Evolutionary conservation across 225 moss, liverwort and hornwort genomes (phyloP).

Genomic region (Straminergon stramineum): DNA sequence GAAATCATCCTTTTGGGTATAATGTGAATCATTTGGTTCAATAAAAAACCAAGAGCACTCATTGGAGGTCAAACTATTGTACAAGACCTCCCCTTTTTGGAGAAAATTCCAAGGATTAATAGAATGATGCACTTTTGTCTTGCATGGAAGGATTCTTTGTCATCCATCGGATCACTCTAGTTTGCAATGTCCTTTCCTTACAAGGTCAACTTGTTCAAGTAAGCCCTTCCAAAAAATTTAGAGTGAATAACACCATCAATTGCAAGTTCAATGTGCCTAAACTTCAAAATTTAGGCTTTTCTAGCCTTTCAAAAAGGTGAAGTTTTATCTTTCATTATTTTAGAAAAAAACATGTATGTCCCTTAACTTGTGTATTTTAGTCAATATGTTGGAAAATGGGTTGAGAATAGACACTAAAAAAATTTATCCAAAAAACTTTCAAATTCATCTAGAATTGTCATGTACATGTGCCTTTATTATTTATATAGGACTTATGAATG

Average conservation of each 20-base stretch:
- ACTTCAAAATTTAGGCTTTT: neutral
- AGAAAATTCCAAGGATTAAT: neutral
- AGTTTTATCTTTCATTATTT: neutral
- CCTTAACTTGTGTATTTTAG: neutral
- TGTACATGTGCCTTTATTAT: too few species aligned
- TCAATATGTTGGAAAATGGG: neutral
- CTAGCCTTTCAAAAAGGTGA: neutral
- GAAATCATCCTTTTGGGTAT: neutral
- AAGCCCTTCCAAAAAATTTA: neutral
- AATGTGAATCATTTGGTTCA: neutral
- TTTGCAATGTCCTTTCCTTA: accelerated
- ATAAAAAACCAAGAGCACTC: neutral
- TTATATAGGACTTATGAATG: too few species aligned
- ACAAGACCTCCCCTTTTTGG: neutral
- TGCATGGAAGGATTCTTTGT: neutral
- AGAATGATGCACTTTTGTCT: neutral
- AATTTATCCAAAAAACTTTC: neutral
- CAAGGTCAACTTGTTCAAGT: neutral
- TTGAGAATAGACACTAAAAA: neutral
- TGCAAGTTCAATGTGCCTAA: neutral
- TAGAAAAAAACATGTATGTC: neutral
- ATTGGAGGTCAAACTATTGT: neutral
- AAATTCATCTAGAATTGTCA: neutral
- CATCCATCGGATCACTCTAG: neutral
- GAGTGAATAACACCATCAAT: neutral